These are phyloP conservation scores for Fusarium fujikuroi DNA, from an alignment of 2,329 filamentous ascomycete genomes.

Conservation along the genomic window DNA sequence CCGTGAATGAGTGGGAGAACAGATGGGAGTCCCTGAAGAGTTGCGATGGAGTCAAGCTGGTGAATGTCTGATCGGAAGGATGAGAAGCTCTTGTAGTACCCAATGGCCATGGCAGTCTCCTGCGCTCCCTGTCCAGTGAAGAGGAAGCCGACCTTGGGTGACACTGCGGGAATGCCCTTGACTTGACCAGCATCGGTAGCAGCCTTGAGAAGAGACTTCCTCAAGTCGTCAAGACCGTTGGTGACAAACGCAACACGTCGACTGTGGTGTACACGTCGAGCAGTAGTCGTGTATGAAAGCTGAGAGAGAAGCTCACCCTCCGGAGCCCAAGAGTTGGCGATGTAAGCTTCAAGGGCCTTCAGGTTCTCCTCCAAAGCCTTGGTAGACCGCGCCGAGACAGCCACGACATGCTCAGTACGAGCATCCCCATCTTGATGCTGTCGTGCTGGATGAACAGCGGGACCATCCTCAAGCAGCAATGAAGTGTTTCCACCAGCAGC, in stretches of 20 bases:
- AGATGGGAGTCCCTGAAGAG: neutral
- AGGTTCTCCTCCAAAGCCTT: neutral
- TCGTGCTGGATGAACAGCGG: neutral
- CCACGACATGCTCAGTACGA: neutral
- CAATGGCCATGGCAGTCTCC: neutral
- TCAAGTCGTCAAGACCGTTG: neutral
- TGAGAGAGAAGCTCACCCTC: neutral
- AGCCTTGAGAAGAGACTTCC: neutral
- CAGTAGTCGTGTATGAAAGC: neutral
- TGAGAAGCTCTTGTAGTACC: neutral
- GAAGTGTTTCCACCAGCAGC: conserved; percentile 1
- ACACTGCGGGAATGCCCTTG: neutral
- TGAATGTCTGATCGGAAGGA: neutral
- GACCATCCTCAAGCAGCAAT: neutral
- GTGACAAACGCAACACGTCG: neutral
- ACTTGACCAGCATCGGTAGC: accelerated
- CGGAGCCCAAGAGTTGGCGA: neutral
- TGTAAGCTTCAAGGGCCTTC: neutral
- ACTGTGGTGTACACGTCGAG: neutral
- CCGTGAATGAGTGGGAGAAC: neutral
- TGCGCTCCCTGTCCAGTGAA: neutral
- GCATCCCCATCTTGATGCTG: neutral
- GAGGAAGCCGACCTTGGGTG: neutral
- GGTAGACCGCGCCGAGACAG: neutral
- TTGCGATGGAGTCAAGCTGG: neutral